phyloP scores from a whole-genome alignment of 106 monocot species.

The Alisma plantagoaquatica region DNA sequence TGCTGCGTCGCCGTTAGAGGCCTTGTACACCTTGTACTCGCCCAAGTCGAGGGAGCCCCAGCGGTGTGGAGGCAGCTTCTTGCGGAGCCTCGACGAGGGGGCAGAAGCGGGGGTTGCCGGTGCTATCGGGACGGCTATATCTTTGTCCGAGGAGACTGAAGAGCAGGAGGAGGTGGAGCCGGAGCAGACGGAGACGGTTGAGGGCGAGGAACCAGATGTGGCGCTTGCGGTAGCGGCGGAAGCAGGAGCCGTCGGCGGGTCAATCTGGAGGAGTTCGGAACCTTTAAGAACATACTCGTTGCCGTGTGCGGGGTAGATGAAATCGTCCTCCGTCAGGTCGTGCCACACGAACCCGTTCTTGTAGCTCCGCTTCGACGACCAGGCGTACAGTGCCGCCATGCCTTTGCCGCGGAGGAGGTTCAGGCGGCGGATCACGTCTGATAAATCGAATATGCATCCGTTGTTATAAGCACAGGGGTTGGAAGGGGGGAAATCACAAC shows the following conservation, averaged over 20 bases:
- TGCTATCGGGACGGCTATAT: slow-evolving; percentile 3
- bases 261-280: slow-evolving; percentile 39
- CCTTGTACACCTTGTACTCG: slow-evolving; percentile 81
- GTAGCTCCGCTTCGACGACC: slow-evolving; percentile 92
- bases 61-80: slow-evolving; percentile 25
- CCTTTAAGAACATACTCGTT: slow-evolving; percentile 85
- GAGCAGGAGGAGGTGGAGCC: too few relatives aligned
- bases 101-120: slow-evolving; percentile 5
- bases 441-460: too few relatives aligned
- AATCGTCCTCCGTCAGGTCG: slow-evolving; percentile 66
- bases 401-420: slow-evolving; percentile 69
- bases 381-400: slow-evolving; percentile 63
- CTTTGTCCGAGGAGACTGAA: slow-evolving; percentile 30
- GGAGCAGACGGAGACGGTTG: too few relatives aligned
- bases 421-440: slow-evolving; percentile 66
- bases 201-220: too few relatives aligned
- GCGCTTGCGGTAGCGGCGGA: not conserved
- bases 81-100: not conserved
- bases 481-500: not conserved
- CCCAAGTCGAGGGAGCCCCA: slow-evolving; percentile 43
- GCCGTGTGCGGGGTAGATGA: slow-evolving; percentile 59
- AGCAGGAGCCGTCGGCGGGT: not conserved
- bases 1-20: too few relatives aligned
- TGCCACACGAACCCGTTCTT: slow-evolving; percentile 93
- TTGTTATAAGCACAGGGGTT: not conserved